Evolutionary conservation across 2,329 filamentous ascomycete genomes (phyloP).

Genomic region (Pseudogymnoascus sp.): DNA sequence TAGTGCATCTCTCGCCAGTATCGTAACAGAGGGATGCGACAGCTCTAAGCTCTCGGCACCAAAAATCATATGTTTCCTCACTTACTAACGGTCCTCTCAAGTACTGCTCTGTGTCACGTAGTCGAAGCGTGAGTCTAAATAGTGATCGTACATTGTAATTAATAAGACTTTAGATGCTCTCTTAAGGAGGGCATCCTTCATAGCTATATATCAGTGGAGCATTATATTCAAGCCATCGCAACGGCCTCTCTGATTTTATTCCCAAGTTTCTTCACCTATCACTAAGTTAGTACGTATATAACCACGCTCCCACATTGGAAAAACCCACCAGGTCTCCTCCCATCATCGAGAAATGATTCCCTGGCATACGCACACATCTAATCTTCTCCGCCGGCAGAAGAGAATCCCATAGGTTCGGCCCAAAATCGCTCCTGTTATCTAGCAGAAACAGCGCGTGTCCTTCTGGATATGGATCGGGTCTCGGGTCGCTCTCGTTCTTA

Average conservation of each 20-base stretch:
- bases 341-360: constrained; percentile 75
- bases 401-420: constrained; percentile 63
- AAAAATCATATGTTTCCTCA: not conserved
- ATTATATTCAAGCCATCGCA: not conserved
- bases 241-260: constrained; percentile 13
- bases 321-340: constrained; percentile 47
- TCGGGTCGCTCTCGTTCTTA: constrained; percentile 57
- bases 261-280: constrained; percentile 11
- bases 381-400: constrained; percentile 57
- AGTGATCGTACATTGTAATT: not conserved
- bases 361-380: constrained; percentile 59
- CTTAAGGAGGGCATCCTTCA: not conserved
- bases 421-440: constrained; percentile 67
- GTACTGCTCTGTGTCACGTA: not conserved
- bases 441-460: constrained; percentile 63
- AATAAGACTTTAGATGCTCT: not conserved
- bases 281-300: not conserved
- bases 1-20: not conserved
- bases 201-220: not conserved
- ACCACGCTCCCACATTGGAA: not conserved
- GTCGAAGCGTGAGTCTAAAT: not conserved
- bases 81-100: not conserved
- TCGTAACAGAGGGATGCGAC: not conserved
- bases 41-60: not conserved
- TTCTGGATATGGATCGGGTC: constrained; percentile 54